Conservation (phyloP, 176 grass and related monocot genomes). For the Phyllostachys edulis region DNA sequence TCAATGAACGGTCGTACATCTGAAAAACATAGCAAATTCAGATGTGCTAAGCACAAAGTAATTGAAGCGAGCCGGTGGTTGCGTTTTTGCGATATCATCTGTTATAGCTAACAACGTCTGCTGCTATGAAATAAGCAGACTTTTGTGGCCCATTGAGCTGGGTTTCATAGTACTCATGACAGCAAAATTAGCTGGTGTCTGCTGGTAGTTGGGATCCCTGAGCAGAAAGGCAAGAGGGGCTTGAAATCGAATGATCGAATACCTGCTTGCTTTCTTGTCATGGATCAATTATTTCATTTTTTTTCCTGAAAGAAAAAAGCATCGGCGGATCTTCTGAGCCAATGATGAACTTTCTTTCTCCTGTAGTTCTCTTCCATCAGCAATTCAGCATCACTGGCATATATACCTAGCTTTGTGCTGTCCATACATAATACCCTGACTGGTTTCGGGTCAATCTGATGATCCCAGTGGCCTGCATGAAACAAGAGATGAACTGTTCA, state of each 20-base stretch:
- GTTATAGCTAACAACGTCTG: neutral
- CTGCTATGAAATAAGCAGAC: too few species aligned
- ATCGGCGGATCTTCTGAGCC: neutral
- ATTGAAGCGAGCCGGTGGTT: neutral
- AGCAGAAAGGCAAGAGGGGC: neutral
- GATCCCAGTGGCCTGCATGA: neutral
- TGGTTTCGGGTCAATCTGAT: neutral
- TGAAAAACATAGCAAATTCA: neutral
- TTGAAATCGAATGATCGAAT: neutral
- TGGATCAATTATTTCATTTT: constrained; percentile 23
- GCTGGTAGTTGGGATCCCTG: constrained; percentile 5
- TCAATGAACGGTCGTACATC: neutral
- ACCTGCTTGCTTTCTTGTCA: neutral
- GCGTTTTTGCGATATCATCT: neutral
- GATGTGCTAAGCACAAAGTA: neutral
- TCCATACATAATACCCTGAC: neutral
- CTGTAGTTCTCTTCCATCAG: neutral
- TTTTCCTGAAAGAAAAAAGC: neutral
- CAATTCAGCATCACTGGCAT: neutral
- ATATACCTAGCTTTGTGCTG: neutral
- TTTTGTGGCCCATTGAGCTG: neutral
- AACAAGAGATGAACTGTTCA: neutral
- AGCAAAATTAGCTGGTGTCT: neutral
- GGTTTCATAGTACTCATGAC: neutral
- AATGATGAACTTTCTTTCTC: neutral